Evolutionary conservation across 2,329 filamentous ascomycete species (phyloP).

Genomic region (Venturia asperata): DNA sequence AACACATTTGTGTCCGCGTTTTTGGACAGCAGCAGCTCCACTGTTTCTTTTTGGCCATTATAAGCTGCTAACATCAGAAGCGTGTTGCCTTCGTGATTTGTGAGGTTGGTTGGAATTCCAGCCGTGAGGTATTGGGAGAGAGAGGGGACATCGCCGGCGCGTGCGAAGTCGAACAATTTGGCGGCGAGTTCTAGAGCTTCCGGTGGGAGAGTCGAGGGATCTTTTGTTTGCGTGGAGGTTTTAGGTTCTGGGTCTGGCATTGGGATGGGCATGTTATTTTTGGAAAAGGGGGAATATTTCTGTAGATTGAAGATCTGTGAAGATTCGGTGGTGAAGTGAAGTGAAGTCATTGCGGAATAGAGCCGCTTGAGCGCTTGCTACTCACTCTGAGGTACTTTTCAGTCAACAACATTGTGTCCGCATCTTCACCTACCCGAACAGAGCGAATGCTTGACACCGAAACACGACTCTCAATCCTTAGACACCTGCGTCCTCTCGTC

Average conservation of each 20-base stretch:
- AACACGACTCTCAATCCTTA: not conserved
- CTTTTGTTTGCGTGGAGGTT: not conserved
- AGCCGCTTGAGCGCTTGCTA: not conserved
- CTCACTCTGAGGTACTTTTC: not conserved
- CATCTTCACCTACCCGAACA: not conserved
- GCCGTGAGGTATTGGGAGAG: constrained; percentile 58
- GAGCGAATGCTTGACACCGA: not conserved
- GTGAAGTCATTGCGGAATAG: not conserved
- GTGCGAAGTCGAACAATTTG: constrained; percentile 60
- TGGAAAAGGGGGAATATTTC: not conserved
- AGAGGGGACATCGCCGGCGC: constrained; percentile 49
- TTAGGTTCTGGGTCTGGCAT: not conserved
- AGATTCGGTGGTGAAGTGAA: not conserved
- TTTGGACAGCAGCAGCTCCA: constrained; percentile 52
- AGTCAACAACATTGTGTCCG: not conserved
- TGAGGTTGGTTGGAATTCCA: constrained; percentile 62
- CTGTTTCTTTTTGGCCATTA: constrained; percentile 56
- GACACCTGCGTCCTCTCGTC: not conserved
- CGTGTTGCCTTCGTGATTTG: constrained; percentile 67
- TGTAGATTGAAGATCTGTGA: not conserved
- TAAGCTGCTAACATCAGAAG: constrained; percentile 68
- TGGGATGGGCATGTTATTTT: constrained; percentile 6
- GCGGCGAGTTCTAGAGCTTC: constrained; percentile 60
- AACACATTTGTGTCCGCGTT: constrained; percentile 61
- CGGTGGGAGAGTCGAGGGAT: constrained; percentile 43